Conservation (phyloP, 1,284 basidiomycete genomes). For the Salmacisia buchloeana region DNA sequence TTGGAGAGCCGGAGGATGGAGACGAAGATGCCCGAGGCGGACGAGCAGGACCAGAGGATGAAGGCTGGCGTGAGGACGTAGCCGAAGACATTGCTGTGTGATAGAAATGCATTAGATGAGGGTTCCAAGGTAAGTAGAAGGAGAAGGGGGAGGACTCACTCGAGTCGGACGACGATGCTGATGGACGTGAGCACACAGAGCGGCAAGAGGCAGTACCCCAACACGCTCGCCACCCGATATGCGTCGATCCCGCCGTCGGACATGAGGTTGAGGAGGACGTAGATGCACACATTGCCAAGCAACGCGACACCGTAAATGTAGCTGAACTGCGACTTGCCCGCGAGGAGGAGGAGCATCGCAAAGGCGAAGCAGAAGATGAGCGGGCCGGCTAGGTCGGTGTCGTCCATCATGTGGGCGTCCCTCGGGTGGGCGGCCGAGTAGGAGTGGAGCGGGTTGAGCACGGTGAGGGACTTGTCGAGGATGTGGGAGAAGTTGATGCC, state of each 20-base stretch:
- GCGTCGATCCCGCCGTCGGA: conserved; percentile 91
- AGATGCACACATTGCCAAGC: conserved; percentile 87
- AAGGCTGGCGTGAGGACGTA: conserved; percentile 45
- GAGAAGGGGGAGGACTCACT: conserved; percentile 60
- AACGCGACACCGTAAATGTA: conserved; percentile 98
- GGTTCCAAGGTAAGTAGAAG: not conserved
- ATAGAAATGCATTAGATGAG: not conserved
- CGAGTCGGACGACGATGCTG: conserved; percentile 78
- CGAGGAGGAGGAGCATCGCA: conserved; percentile 52
- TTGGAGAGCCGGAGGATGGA: conserved; percentile 45
- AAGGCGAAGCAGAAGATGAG: conserved; percentile 84
- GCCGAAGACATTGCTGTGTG: conserved; percentile 28
- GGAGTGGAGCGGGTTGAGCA: conserved; percentile 80
- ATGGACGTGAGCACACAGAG: conserved; percentile 92
- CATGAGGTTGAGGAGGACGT: conserved; percentile 95
- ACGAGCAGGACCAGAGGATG: conserved; percentile 48
- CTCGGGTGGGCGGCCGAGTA: conserved; percentile 54
- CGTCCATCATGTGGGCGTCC: conserved; percentile 96
- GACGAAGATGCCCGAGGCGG: conserved; percentile 49
- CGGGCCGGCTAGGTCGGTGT: conserved; percentile 94
- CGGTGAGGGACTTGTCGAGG: conserved; percentile 84
- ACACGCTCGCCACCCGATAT: conserved; percentile 87
- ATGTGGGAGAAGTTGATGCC: conserved; percentile 98
- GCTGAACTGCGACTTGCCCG: conserved; percentile 96
- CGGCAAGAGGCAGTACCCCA: conserved; percentile 93